Conservation (phyloP, 139 green algal genomes). For the Yamagishiella unicocca region DNA sequence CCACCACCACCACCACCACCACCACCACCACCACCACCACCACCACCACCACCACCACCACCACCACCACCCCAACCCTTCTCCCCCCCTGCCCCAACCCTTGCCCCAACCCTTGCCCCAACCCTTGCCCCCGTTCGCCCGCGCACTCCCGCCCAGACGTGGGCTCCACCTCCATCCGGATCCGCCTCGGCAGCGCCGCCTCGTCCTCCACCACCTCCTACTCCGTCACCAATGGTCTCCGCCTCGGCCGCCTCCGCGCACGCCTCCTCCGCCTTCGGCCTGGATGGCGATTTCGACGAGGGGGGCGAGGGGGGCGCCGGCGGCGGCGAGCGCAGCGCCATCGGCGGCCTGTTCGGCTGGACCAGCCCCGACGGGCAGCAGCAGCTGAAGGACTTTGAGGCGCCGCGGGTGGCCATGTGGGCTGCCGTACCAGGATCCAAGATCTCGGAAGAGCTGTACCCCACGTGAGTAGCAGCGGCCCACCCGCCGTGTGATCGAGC, state of each 20-base stretch:
- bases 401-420: slow-evolving; percentile 49
- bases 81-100: not conserved
- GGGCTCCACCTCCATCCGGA: too few species aligned
- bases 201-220: not conserved
- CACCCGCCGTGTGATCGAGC: not conserved
- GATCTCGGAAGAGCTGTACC: slow-evolving; percentile 46
- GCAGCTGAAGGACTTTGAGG: slow-evolving; percentile 45
- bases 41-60: too few species aligned
- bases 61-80: too few species aligned
- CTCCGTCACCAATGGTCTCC: not conserved
- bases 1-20: too few species aligned
- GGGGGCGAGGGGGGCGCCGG: not conserved
- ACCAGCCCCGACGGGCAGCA: not conserved
- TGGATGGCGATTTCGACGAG: not conserved
- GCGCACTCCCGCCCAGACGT: too few species aligned
- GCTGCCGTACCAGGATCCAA: slow-evolving; percentile 42
- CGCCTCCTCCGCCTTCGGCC: not conserved
- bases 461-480: slow-evolving; percentile 16
- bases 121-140: too few species aligned
- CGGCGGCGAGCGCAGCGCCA: not conserved
- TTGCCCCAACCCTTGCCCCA: too few species aligned
- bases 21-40: too few species aligned
- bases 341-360: not conserved
- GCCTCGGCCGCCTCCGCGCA: slow-evolving; percentile 3
- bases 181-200: not conserved